Base-by-base conservation (phyloP, 192 early-diverging fungal species). In the Chytriomyces sp. region DNA sequence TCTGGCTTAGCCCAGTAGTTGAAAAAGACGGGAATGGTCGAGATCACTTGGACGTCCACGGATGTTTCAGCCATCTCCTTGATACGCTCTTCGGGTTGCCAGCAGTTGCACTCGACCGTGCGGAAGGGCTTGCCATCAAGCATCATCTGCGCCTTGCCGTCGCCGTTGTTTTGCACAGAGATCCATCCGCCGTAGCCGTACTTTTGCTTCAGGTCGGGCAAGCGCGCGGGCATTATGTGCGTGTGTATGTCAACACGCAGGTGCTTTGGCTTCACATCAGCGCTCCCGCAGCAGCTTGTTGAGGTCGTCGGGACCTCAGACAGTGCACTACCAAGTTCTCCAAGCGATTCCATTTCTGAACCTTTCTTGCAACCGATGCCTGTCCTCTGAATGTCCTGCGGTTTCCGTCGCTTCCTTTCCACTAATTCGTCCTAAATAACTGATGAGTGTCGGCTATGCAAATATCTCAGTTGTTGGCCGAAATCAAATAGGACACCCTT, bases 21-120 rank as follows among this genome's bases (percentile, higher is more conserved):
- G 80, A 90, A 91, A 80, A 90, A 82, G 40, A 90, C 89, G 8
- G 89, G 89, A 39, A 90, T 84, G 19, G 88, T 90, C 5, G 87
- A 90, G 6, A 90, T 59, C 31, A 72, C 89, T 76, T 90, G 88
- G 14, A 89, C 77, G 62, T 87, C 81, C 19, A 87, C 85, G 56
- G 68, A 73, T 3, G 82, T 81, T 0, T 68, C 70, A 71, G 80
- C 79, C 59, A 80, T 82, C 70, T 90, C 89, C 30, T 75, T 77
- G 74, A 88, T 77, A 39, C 89, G 79, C 55, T 85, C 82, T 41
- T 85, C 85, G 17, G 86, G 77, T 7, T 85, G 78, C 86, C 88
- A 90, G 75, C 89, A 90, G 81, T 90, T 90, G 78, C 88, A 89
- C 65, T 84, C 81, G 55, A 90, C 82, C 26, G 80, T 83, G 25